Base-by-base conservation (phyloP, 345 rosid species). In the Arabidopsis suecica region DNA sequence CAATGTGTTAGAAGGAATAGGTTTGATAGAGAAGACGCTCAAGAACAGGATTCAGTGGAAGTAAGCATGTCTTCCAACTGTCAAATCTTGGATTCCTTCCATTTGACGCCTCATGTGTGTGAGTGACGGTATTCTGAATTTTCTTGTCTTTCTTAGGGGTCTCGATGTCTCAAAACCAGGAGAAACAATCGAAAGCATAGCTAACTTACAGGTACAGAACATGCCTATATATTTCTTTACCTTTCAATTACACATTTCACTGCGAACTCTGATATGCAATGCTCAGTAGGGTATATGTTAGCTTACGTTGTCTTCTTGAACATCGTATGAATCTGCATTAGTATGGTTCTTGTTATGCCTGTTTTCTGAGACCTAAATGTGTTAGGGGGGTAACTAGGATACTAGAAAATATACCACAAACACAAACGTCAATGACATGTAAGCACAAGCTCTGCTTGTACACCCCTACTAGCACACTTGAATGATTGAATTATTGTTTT, bases 41-140 rank as follows among this genome's bases (percentile, higher is more conserved):
- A 95, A 95, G 84, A 95, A 95, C 79, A 89, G 89, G 80, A 90
- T 95, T 82, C 97, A 92, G 81, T 95, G 98, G 98, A 95, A 92
- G 99, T 95, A 89, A 75, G 75, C 73, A 73, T 42, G 25, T 77
- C 72, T 16, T 57, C 32, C 7, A 5, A 61, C 32, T 61, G n/a
- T 38, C 56, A 47, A 10, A 62, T 68, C 28, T 63, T 79, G 49
- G 54, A 9, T 62, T 62, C 4, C 67, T 61, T 54, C 51, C 11
- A 51, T 60, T 73, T 73, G 48, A 44, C 61, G 41, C 37, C n/a
- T 50, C 74, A 45, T 56, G 58, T 20, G 22, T 67, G 55, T 38
- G 69, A 51, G 56, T 57, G 61, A 64, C 61, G 22, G 72, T 70
- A 68, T 45, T 50, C 51, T 72, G 50, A 42, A 3, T 65, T 30